Base-by-base conservation (phyloP, 495 filamentous ascomycete genomes). In the Viridothelium virens region DNA sequence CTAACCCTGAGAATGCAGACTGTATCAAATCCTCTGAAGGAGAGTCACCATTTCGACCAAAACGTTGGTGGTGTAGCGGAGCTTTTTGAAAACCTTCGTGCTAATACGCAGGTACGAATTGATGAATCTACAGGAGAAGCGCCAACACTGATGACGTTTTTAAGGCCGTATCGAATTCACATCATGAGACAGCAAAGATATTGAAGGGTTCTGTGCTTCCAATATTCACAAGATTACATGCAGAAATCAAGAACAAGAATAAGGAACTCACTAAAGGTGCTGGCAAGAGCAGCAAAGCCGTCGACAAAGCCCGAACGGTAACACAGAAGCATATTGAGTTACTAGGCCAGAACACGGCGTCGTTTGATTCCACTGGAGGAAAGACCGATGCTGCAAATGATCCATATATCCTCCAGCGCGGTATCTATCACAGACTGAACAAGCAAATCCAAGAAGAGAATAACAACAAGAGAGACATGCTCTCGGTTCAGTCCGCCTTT, bases 241-340 rank as follows among this genome's bases (percentile, higher is more conserved):
- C 91, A 73, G 94, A 97, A 73, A 93, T 98, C 79, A 97, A 97
- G 82, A 86, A 88, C 75, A 96, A 96, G 79, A 80, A 83, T 44
- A 97, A 97, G 81, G 91, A 96, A 76, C 83, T 98, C 5, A 81
- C 81, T 50, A 82, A 86, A 56, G 91, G 92, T n/a, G 90, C 89
- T n/a, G 85, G 85, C 65, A 96, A 94, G 82, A 82, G 84, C 7
- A 85, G 89, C 48, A 98, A 97, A 77, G 86, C 88, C 25, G 92
- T 97, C 37, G 90, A 95, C 61, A 97, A 96, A 78, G 88, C 91
- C 31, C 88, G 95, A 63, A 84, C 85, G 69, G 74, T 78, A 11
- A 97, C 93, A 1, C 94, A 97, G 82, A 96, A 93, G 79, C 90
- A 97, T 69, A 96, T 98, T 64, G 93, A 98, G 77, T 85, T 96